Percentiles rank a stretch among this genome's conserved stretches.
Evolutionary conservation across 495 filamentous ascomycete genomes (phyloP).

Genomic region (Extremus antarcticus): DNA sequence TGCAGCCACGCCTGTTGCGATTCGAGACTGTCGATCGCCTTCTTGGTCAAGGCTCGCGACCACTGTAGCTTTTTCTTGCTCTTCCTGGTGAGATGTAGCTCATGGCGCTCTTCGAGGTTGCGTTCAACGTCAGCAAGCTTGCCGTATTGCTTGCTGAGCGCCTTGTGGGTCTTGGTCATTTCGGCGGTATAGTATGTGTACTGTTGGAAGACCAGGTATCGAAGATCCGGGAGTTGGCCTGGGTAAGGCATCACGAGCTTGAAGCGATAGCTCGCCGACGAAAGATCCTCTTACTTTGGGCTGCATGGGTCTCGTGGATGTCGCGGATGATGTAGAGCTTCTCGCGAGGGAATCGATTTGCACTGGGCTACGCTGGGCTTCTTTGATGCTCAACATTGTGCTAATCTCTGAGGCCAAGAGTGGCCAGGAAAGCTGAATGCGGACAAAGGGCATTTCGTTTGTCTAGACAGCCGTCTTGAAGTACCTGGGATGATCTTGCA

Average conservation of each 20-base stretch:
- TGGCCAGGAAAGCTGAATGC: not conserved
- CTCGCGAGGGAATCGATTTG: no score
- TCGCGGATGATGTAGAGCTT: no score
- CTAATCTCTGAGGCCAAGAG: not conserved
- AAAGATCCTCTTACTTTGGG: no score
- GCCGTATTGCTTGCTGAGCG: slow-evolving; percentile 7
- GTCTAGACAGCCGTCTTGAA: not conserved
- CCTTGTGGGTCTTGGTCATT: slow-evolving; percentile 8
- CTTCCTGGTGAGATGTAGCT: not conserved
- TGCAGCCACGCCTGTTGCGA: slow-evolving; percentile 7
- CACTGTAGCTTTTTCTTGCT: slow-evolving; percentile 13
- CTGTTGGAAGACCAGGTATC: slow-evolving; percentile 1
- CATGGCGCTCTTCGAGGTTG: not conserved
- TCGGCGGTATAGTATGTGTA: slow-evolving; percentile 10
- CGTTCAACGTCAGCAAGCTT: slow-evolving; percentile 9
- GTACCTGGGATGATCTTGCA: no score
- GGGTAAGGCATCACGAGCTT: not conserved
- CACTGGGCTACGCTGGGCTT: not conserved
- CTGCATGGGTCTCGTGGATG: no score
- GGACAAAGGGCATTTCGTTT: not conserved
- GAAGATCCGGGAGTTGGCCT: not conserved
- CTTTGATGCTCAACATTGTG: not conserved
- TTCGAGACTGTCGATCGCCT: slow-evolving; percentile 6
- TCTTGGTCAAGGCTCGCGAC: not conserved
- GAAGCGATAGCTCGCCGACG: no score